These are phyloP conservation scores for Termitomyces bulborhizus DNA, from an alignment of 768 basidiomycete species.

Conservation along the genomic window DNA sequence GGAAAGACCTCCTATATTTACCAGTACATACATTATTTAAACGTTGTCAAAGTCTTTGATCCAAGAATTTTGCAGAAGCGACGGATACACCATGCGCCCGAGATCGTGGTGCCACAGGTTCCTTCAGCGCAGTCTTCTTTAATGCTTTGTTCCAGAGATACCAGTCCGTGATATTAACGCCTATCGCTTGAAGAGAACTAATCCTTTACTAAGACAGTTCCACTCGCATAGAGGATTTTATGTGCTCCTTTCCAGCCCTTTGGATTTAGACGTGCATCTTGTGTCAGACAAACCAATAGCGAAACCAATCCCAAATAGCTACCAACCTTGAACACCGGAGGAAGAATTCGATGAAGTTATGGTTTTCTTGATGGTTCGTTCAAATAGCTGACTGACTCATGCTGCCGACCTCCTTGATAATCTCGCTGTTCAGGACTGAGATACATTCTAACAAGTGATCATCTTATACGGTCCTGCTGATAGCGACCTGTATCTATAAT, in stretches of 20 bases:
- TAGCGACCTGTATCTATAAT: no score
- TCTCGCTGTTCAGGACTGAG: no score
- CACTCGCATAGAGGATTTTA: constrained; percentile 1
- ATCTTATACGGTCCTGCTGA: no score
- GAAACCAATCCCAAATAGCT: no score
- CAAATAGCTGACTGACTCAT: no score
- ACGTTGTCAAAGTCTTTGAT: background rate
- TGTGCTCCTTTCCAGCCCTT: background rate
- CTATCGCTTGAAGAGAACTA: background rate
- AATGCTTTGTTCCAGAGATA: constrained; percentile 5
- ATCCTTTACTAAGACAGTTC: background rate
- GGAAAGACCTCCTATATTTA: constrained; percentile 4
- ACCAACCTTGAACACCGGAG: no score
- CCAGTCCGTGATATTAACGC: background rate
- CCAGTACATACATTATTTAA: background rate
- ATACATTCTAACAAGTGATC: no score
- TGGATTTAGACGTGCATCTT: background rate
- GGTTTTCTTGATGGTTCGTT: no score
- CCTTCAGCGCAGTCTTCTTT: constrained; percentile 1
- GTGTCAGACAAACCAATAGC: no score
- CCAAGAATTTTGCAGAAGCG: background rate
- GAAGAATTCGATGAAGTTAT: no score
- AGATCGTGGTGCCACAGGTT: background rate
- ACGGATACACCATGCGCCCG: background rate
- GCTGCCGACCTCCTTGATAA: no score